Evolutionary conservation across 2,329 filamentous ascomycete species (phyloP), one percentile per base, ranked within the genome.

Genomic region (Macroventuria anomochaeta): DNA sequence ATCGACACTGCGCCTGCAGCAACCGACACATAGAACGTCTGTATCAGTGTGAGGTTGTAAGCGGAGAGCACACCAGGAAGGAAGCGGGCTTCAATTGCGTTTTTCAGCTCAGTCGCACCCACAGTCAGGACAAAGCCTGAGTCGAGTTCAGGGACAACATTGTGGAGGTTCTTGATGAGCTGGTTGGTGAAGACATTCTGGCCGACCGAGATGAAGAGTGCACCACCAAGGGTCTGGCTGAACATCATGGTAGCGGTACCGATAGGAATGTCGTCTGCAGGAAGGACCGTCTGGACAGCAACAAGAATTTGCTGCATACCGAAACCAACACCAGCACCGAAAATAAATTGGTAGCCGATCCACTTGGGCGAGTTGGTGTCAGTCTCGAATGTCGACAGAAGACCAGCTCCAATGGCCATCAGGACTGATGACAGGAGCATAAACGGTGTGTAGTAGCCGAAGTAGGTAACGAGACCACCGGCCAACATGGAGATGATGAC

Each of bases 21-120:
- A 7, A 87, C 75, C 1, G 79, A 81, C 7, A 89, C 83, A 56
- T 84, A 82, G 66, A 88, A 90, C 0, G 81, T 81, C 53, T 80
- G 74, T 2, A 80, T 79, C 31, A 91, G 71, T 0, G 86, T 79
- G 20, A 77, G 69, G 65, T 89, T 90, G 74, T 91, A 91, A 0
- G 86, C 87, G 0, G 76, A 58, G 1, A 86, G 76, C 7, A 92
- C 86, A 0, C 77, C 74, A 2, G 70, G 65, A 4, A 87, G 69
- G 53, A 79, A 82, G 54, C 83, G 62, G 0, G 72, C 59, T 0
- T 81, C 76, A 21, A 90, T 83, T 2, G 77, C 68, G 34, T 68
- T 59, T 54, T 82, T 80, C 18, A 93, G 76, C 39, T 85, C 80
- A 0, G 88, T 91, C 1, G 83, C 82, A 31, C 83, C 83, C 3